Conservation (phyloP, 805 yeast genomes). For the Ogataea methylovora region DNA sequence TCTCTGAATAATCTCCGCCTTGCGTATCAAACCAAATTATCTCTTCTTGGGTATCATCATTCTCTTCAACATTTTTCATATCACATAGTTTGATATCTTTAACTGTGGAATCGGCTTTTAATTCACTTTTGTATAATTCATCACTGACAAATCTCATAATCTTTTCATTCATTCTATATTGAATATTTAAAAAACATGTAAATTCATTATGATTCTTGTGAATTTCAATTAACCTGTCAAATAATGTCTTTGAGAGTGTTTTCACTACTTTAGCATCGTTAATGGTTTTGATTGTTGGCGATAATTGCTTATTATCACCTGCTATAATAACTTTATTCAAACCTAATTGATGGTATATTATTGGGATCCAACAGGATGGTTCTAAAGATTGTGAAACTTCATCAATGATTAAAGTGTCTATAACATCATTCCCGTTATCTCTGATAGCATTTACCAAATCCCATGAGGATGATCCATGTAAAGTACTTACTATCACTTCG, state of each 20-base stretch:
- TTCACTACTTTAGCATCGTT: constrained; percentile 31
- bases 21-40: constrained; percentile 88
- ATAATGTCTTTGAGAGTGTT: constrained; percentile 57
- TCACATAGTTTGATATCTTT: constrained; percentile 45
- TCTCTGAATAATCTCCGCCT: constrained; percentile 77
- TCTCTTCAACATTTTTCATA: constrained; percentile 30
- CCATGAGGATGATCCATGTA: constrained; percentile 81
- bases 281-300: constrained; percentile 76
- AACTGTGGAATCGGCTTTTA: constrained; percentile 59
- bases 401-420: constrained; percentile 82
- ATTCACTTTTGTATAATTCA: constrained; percentile 52
- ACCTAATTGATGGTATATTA: constrained; percentile 52
- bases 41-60: constrained; percentile 49
- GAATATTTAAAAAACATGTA: constrained; percentile 59
- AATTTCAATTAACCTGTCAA: constrained; percentile 62
- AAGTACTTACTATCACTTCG: constrained; percentile 69
- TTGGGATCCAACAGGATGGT: constrained; percentile 95
- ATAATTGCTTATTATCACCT: constrained; percentile 88
- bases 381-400: constrained; percentile 93
- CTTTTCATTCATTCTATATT: constrained; percentile 77
- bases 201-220: constrained; percentile 36
- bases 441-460: constrained; percentile 47
- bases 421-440: constrained; percentile 28
- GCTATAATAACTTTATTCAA: constrained; percentile 65
- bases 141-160: constrained; percentile 77